Evolutionary conservation across 2,329 filamentous ascomycete genomes (phyloP), one percentile per base, ranked within the genome.

Genomic region (Alternaria gansuensis): DNA sequence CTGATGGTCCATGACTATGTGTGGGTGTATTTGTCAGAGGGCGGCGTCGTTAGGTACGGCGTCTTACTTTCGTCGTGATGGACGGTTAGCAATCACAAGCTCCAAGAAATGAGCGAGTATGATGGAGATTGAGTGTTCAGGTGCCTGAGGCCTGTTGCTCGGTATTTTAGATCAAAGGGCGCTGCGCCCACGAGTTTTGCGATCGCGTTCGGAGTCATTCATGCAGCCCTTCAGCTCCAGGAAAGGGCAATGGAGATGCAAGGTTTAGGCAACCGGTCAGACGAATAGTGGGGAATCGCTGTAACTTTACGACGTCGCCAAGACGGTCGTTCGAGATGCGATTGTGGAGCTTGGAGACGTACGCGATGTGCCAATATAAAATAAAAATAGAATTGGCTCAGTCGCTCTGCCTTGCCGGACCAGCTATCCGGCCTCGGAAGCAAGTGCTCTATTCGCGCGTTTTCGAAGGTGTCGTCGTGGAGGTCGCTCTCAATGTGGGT

Each of bases 111-210:
- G 69, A 72, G 64, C 57, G 65, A 67, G 43, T 60, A 68, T 73
- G 70, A 70, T 64, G 40, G 53, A 65, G 52, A 65, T 62, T 73
- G 71, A 73, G 65, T 71, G 70, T 59, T 72, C 64, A 68, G 64
- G 56, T 37, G 70, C 70, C 72, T 74, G 57, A 74, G 71, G 69
- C 67, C 56, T 64, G 68, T 63, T 59, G 58, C 37, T 59, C 45
- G 49, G 60, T 66, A 66, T 70, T 68, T 72, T 62, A 70, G 62
- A 54, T 66, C 63, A 59, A 68, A 69, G 66, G 64, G 62, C 63
- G 65, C 59, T 65, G 53, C 56, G 58, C 56, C 57, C 26, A 52
- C 52, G 51, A 59, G 52, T 44, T 40, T 54, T 51, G 53, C 60
- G 31, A 31, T 50, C 40, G 33, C 31, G 43, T 41, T 59, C 29